Base-by-base conservation (phyloP, 768 basidiomycete species). In the Tephrocybe sp. region DNA sequence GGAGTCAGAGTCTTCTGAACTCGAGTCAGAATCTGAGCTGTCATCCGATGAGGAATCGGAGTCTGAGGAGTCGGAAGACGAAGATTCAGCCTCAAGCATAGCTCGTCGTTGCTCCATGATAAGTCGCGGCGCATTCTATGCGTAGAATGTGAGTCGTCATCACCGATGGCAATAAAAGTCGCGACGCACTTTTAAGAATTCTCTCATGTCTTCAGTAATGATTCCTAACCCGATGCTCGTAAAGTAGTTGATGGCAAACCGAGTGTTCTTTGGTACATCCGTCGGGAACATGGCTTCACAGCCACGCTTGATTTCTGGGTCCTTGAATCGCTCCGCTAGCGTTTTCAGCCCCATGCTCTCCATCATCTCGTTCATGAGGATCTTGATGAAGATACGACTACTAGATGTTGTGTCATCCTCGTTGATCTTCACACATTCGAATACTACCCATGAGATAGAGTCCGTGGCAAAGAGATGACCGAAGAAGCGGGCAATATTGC, bases 351-450 rank as follows among this genome's bases (percentile, higher is more conserved):
- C 96, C 86, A 98, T 87, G 41, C 83, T 81, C 74, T 98, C 97
- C 75, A 87, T 87, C 77, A 98, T 84, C 70, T 99, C 97, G 52
- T 85, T 83, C 81, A 97, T 86, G 76, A 99, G 73, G 60, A 98
- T 97, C 71, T 98, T 98, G 62, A 98, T 74, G 66, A 98, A 98
- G 63, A 99, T 99, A 74, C 97, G 92, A 54, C 87, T 87, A 57
- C 89, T 92, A 16, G 89, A 91, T 0, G 97, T 98, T 19, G 97
- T 99, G 48, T 98, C 95, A 41, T 98, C 97, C 66, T 99, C 97
- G 60, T 92, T 98, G 72, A 99, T 85, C 67, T 87, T 92, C 61
- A 99, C 79, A 37, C 80, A 82, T 57, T 86, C 84, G 43, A 99
- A 74, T 1, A 84, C 86, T 16, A 83, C 75, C 97, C 97, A 98